Evolutionary conservation across 495 filamentous ascomycete species (phyloP).

Genomic region (Annulohypoxylon bovei): DNA sequence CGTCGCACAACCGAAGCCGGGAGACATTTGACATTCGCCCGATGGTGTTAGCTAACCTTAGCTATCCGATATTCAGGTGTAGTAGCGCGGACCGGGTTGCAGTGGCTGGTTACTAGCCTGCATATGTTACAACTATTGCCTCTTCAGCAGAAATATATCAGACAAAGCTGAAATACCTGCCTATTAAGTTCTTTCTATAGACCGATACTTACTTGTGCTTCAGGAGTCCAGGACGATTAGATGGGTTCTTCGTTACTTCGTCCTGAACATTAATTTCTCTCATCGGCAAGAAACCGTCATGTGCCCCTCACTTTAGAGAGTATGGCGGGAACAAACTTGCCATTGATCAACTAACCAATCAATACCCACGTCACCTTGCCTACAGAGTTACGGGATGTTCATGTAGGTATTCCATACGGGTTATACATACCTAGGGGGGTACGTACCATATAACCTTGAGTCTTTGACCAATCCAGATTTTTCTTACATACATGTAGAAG

Average conservation of each 20-base stretch:
- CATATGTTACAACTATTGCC: background rate
- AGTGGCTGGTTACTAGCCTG: background rate
- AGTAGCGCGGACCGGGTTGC: slow-evolving; percentile 13
- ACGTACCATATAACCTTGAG: background rate
- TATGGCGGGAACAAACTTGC: slow-evolving; percentile 17
- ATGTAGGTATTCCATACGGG: slow-evolving; percentile 19
- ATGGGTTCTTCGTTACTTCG: background rate
- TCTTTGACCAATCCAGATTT: slow-evolving; percentile 14
- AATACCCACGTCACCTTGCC: slow-evolving; percentile 7
- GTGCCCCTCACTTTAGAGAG: slow-evolving; percentile 23
- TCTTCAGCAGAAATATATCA: slow-evolving; percentile 7
- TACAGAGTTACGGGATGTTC: slow-evolving; percentile 18
- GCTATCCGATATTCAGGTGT: slow-evolving; percentile 7
- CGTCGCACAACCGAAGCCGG: slow-evolving; percentile 33
- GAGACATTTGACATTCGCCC: slow-evolving; percentile 26
- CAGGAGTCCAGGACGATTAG: background rate
- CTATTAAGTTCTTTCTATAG: background rate
- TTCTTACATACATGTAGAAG: slow-evolving; percentile 7
- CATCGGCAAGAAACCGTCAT: slow-evolving; percentile 30
- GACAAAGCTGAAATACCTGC: background rate
- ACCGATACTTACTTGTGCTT: background rate
- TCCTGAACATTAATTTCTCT: slow-evolving; percentile 18
- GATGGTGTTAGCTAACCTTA: slow-evolving; percentile 5
- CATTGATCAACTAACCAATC: slow-evolving; percentile 23
- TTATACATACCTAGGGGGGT: background rate